Conservation (phyloP, 1,284 basidiomycete species). For the Pseudomicrostroma phylloplanum region DNA sequence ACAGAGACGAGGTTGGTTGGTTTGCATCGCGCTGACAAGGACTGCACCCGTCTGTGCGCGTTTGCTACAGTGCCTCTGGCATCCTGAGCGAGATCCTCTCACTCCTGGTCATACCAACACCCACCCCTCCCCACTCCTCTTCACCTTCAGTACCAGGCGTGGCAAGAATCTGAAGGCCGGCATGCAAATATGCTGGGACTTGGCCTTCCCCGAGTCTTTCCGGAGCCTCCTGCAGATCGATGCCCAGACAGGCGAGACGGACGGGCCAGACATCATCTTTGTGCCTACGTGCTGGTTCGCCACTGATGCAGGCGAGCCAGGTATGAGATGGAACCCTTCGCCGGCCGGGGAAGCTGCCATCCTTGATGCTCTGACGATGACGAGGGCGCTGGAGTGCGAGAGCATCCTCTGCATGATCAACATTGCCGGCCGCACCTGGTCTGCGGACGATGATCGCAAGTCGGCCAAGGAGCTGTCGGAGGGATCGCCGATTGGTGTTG, state of each 20-base stretch:
- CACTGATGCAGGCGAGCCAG: slow-evolving; percentile 35
- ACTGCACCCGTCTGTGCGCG: too few species aligned
- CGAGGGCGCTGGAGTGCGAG: slow-evolving; percentile 42
- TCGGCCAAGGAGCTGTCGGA: slow-evolving; percentile 9
- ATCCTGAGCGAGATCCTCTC: slow-evolving; percentile 40
- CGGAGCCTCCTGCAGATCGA: slow-evolving; percentile 15
- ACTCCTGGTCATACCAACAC: slow-evolving; percentile 30
- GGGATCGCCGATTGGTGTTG: slow-evolving; percentile 28
- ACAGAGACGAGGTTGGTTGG: too few species aligned
- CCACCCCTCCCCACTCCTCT: slow-evolving; percentile 23
- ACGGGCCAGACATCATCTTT: slow-evolving; percentile 45
- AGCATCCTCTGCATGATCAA: slow-evolving; percentile 44
- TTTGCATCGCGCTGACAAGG: too few species aligned
- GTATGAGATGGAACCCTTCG: slow-evolving; percentile 30
- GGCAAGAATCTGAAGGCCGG: slow-evolving; percentile 26
- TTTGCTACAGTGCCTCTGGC: slow-evolving; percentile 39
- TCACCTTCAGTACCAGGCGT: slow-evolving; percentile 37
- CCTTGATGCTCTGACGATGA: slow-evolving; percentile 18
- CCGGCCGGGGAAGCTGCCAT: slow-evolving; percentile 29
- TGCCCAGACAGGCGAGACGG: too few species aligned
- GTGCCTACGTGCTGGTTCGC: slow-evolving; percentile 49
- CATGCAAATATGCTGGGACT: slow-evolving; percentile 48
- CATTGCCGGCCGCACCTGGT: slow-evolving; percentile 31
- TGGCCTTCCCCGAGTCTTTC: slow-evolving; percentile 42
- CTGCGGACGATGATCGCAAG: not conserved